These are phyloP conservation scores for Lanmaoa pseudosensibilis DNA, from an alignment of 768 basidiomycete genomes.

Conservation along the genomic window DNA sequence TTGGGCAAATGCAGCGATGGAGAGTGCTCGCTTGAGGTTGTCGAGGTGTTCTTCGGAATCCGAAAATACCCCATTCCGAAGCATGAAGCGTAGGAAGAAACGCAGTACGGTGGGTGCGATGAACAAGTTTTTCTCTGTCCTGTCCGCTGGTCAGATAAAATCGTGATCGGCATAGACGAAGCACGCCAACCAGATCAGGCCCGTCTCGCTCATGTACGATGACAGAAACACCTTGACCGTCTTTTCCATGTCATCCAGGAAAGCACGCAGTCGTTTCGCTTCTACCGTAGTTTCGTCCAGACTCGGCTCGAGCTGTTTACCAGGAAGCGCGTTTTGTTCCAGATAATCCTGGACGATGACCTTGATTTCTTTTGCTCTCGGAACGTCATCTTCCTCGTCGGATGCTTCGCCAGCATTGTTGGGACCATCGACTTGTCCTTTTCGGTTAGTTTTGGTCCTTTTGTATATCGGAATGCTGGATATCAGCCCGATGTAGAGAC, in stretches of 20 bases:
- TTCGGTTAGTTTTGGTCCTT: constrained; percentile 24
- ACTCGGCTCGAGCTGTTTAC: constrained; percentile 29
- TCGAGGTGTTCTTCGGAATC: constrained; percentile 23
- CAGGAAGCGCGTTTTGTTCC: constrained; percentile 30
- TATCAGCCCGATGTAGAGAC: constrained; percentile 32
- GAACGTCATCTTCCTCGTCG: constrained; percentile 27
- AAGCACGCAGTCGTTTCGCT: constrained; percentile 40
- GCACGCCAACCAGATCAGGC: constrained; percentile 57
- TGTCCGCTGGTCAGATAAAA: constrained; percentile 23
- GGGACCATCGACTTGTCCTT: constrained; percentile 28
- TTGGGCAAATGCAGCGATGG: constrained; percentile 38
- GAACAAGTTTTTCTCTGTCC: constrained; percentile 43
- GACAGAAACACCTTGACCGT: constrained; percentile 66
- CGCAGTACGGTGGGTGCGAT: constrained; percentile 43
- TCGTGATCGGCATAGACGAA: neutral
- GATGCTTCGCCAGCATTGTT: constrained; percentile 34
- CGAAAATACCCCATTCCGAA: constrained; percentile 43
- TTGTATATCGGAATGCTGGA: constrained; percentile 33
- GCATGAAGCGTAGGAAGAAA: constrained; percentile 48
- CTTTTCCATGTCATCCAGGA: constrained; percentile 62
- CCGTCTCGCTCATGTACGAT: constrained; percentile 62
- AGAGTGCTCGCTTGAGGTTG: constrained; percentile 46
- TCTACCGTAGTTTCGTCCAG: constrained; percentile 12
- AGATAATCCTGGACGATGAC: constrained; percentile 30
- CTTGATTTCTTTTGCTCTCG: constrained; percentile 22